Conservation (phyloP, 179 eudicot genomes). For the Vitellaria paradoxa region DNA sequence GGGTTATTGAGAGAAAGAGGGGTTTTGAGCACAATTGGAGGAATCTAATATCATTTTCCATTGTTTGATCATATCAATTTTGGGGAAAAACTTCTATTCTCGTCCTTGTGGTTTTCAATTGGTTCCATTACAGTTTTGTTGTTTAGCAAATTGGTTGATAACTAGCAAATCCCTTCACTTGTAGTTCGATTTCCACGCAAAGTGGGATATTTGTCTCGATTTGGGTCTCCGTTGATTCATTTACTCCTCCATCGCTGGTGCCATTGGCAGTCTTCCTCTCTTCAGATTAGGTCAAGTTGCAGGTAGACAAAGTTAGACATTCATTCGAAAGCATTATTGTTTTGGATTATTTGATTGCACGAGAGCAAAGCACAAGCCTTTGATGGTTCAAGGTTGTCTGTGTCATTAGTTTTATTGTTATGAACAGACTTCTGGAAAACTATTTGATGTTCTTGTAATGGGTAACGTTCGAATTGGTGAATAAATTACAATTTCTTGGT, state of each 20-base stretch:
- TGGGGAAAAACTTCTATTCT: constrained; percentile 78
- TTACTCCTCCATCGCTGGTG: too few species aligned
- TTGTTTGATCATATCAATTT: constrained; percentile 36
- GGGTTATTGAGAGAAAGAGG: constrained; percentile 41
- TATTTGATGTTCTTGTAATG: too few species aligned
- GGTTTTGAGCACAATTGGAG: constrained; percentile 52
- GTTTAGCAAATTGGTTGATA: too few species aligned
- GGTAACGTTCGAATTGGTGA: too few species aligned
- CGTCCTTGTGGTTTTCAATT: constrained; percentile 57
- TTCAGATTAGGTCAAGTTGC: constrained; percentile 27
- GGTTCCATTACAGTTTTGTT: constrained; percentile 65
- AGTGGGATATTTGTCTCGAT: too few species aligned
- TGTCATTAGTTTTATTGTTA: too few species aligned
- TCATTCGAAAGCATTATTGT: constrained; percentile 54
- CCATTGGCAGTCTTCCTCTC: too few species aligned
- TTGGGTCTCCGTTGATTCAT: too few species aligned
- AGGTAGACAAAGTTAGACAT: constrained; percentile 69
- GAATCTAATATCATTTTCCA: constrained; percentile 38
- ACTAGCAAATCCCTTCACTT: too few species aligned
- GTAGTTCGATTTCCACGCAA: too few species aligned
- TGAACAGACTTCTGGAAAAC: too few species aligned
- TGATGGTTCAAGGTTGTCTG: constrained; percentile 16
- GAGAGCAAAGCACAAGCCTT: constrained; percentile 51
- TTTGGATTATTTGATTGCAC: constrained; percentile 59
- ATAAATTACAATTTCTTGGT: too few species aligned